phyloP scores from a whole-genome alignment of 1,284 basidiomycete genomes.

The Bondarzewia mesenterica region DNA sequence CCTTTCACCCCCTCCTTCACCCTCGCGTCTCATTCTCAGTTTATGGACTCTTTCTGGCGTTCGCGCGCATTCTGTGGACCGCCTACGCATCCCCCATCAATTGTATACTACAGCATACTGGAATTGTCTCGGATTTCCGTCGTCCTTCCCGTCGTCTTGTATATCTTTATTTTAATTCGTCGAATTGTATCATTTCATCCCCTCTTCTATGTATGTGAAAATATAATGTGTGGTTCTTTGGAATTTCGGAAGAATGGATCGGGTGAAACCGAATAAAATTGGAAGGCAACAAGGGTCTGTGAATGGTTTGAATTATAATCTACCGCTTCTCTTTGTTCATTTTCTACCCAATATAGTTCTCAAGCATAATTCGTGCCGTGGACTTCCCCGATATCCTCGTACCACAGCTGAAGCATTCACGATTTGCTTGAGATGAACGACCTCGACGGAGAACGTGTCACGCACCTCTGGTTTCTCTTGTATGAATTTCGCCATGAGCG shows the following conservation, averaged over 20 bases:
- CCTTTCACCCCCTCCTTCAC: neutral
- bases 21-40: neutral
- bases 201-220: neutral
- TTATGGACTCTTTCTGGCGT: conserved; percentile 4
- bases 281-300: too few species aligned
- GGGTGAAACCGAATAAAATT: too few species aligned
- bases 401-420: conserved; percentile 24
- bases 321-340: too few species aligned
- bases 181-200: neutral
- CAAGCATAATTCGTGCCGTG: neutral
- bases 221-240: neutral
- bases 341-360: too few species aligned
- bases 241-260: too few species aligned
- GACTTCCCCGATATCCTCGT: conserved; percentile 49
- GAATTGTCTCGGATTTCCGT: neutral
- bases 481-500: conserved; percentile 41
- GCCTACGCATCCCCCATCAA: neutral
- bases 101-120: neutral
- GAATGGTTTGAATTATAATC: too few species aligned
- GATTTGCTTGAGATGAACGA: neutral
- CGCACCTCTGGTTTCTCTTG: conserved; percentile 41
- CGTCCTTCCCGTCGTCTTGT: neutral
- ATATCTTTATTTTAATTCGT: neutral
- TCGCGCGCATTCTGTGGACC: neutral
- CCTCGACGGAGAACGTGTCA: neutral